Percentiles rank a stretch among this genome's conserved stretches.
Conservation (phyloP, 257 asterid species). For the Scutellaria baicalensis region DNA sequence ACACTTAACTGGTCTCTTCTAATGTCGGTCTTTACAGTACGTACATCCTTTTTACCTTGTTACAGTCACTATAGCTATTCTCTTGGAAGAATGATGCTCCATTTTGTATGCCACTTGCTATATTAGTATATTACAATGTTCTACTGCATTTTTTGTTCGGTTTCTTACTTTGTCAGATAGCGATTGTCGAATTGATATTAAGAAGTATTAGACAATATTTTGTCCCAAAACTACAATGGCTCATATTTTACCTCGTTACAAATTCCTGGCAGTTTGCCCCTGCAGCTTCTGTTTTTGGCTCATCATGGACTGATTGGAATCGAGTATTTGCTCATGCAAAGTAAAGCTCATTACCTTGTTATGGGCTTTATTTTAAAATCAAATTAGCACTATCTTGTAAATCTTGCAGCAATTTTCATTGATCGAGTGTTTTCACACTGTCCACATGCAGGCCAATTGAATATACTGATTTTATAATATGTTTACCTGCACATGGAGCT, state of each 20-base stretch:
- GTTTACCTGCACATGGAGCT: slow-evolving; percentile 85
- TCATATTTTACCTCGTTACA: slow-evolving; percentile 7
- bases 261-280: slow-evolving; percentile 75
- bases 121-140: background rate
- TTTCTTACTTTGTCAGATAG: background rate
- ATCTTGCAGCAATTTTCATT: background rate
- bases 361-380: background rate
- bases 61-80: background rate
- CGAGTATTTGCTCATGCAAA: slow-evolving; percentile 61
- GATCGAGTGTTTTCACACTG: slow-evolving; percentile 9
- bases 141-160: background rate
- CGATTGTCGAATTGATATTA: background rate
- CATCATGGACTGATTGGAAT: slow-evolving; percentile 84
- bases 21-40: slow-evolving; percentile 80
- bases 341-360: slow-evolving; percentile 31
- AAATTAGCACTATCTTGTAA: background rate
- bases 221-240: background rate
- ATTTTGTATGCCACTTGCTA: background rate
- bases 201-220: background rate
- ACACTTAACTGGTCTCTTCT: slow-evolving; percentile 87
- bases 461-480: slow-evolving; percentile 53
- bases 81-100: background rate
- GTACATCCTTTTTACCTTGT: slow-evolving; percentile 9
- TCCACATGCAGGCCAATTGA: slow-evolving; percentile 46
- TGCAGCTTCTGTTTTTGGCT: slow-evolving; percentile 75